A percentile compares a stretch with the other conserved stretches of the same genome.
Evolutionary conservation across 129 eudicot species (phyloP).

Genomic region (Glebionis coronaria): DNA sequence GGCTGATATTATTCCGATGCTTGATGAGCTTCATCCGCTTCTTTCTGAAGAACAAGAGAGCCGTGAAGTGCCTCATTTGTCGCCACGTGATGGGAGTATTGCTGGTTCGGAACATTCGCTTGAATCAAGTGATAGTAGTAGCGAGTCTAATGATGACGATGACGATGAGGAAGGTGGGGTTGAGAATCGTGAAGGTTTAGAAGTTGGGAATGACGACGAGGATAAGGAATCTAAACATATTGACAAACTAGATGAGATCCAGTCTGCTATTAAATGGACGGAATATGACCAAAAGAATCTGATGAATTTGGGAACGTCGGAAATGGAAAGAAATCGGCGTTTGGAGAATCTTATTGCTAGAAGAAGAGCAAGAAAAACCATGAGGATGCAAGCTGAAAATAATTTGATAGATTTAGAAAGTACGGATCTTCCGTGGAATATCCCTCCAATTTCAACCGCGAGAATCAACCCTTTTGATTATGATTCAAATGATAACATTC

Average conservation of each 20-base stretch:
- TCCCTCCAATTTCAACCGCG: constrained; percentile 74
- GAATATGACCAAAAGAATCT: constrained; percentile 96
- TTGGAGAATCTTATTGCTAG: constrained; percentile 85
- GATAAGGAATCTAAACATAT: constrained; percentile 45
- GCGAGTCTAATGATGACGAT: constrained; percentile 62
- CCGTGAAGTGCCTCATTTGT: constrained; percentile 38
- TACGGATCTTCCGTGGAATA: constrained; percentile 58
- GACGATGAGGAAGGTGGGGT: constrained; percentile 32
- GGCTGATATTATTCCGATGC: constrained; percentile 90
- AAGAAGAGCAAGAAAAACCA: constrained; percentile 63
- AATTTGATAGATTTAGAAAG: constrained; percentile 78
- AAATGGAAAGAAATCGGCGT: constrained; percentile 78
- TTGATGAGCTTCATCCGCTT: constrained; percentile 94
- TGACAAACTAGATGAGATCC: constrained; percentile 46
- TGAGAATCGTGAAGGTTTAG: constrained; percentile 41
- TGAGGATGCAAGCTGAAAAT: constrained; percentile 64
- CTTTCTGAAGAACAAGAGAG: constrained; percentile 48
- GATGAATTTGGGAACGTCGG: constrained; percentile 85
- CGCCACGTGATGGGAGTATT: constrained; percentile 47
- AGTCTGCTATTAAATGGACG: constrained; percentile 80
- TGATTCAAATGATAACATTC: constrained; percentile 59
- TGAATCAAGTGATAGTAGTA: constrained; percentile 35
- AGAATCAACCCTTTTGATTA: constrained; percentile 84
- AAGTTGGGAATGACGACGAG: constrained; percentile 54
- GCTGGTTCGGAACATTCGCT: constrained; percentile 42